Evolutionary conservation across 2,329 filamentous ascomycete genomes (phyloP), one percentile per base, ranked within the genome.

Genomic region (Monosporascus ibericus): DNA sequence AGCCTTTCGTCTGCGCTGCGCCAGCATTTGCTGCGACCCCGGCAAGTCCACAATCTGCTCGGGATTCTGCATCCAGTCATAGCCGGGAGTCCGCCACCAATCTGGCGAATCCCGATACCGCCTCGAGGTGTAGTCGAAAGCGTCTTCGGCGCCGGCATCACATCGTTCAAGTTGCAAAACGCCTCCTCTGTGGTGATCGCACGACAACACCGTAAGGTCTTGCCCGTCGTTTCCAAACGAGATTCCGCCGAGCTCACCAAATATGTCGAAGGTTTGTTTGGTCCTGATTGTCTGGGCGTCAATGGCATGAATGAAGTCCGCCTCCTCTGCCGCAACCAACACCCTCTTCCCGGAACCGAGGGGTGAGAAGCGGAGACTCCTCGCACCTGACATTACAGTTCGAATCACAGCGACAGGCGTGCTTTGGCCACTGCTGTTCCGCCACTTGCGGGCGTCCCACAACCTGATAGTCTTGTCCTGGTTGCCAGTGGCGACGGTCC

Each of bases 401-500:
- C 78, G 73, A 24, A 92, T 72, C 11, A 78, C 79, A 18, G 74
- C 73, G 8, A 86, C 60, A 0, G 81, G 75, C 2, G 59, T 69
- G 48, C 73, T 70, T 22, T 63, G 51, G 6, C 81, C 81, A 5
- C 77, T 70, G 8, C 77, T 76, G 51, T 77, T 71, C 44, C 71
- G 76, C 85, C 86, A 89, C 50, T 80, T 82, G 8, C 88, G 79
- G 7, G 87, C 85, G 65, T 92, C 88, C 84, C 86, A 92, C 48
- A 92, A 82, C 57, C 84, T 82, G 58, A 92, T 77, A 27, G 77
- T 79, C 65, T 79, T 85, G 67, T 92, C 88, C 67, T 92, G 88
- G 55, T 86, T 86, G 22, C 85, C 88, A 0, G 88, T 92, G 14
- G 88, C 88, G 20, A 92, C 78, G 14, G 84, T 86, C 72, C 84